Evolutionary conservation across 768 basidiomycete species (phyloP).

Genomic region (Pleurotus salmoneostramineus): DNA sequence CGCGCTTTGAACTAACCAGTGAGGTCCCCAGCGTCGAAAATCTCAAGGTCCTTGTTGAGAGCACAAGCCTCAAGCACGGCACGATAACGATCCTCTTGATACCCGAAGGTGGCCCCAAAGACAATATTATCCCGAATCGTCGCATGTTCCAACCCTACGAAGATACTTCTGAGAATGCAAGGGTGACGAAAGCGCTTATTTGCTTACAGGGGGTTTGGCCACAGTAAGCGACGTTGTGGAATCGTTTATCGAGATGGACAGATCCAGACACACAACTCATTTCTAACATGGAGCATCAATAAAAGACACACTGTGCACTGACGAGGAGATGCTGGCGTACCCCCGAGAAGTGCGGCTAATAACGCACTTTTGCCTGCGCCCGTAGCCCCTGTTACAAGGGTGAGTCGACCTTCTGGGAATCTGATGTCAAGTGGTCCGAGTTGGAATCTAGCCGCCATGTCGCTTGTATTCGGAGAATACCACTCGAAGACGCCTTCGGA

Average conservation of each 20-base stretch:
- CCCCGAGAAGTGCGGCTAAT: slow-evolving; percentile 62
- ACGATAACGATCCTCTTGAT: slow-evolving; percentile 61
- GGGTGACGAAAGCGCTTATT: neutral
- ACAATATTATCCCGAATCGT: slow-evolving; percentile 81
- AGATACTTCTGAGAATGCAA: slow-evolving; percentile 18
- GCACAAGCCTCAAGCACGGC: slow-evolving; percentile 73
- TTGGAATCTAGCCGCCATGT: slow-evolving; percentile 37
- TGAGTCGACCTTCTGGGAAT: slow-evolving; percentile 56
- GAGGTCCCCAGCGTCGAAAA: slow-evolving; percentile 73
- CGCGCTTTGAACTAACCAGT: slow-evolving; percentile 44
- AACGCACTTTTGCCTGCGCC: slow-evolving; percentile 70
- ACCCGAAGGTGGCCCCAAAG: slow-evolving; percentile 60
- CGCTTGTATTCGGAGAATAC: slow-evolving; percentile 33
- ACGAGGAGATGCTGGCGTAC: slow-evolving; percentile 25
- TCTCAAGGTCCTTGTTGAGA: slow-evolving; percentile 62
- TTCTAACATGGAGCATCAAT: slow-evolving; percentile 32
- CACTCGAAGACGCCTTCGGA: slow-evolving; percentile 53
- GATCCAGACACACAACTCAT: slow-evolving; percentile 53
- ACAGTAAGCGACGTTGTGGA: slow-evolving; percentile 65
- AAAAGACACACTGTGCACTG: slow-evolving; percentile 4
- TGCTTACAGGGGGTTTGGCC: slow-evolving; percentile 59
- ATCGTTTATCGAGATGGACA: slow-evolving; percentile 51
- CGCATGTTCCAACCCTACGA: slow-evolving; percentile 70
- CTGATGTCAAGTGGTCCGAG: slow-evolving; percentile 53
- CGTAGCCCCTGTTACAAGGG: slow-evolving; percentile 61